Percentiles rank a stretch among this genome's conserved stretches.
Evolutionary conservation across 129 eudicot species (phyloP).

Genomic region (Saposhnikovia divaricata): DNA sequence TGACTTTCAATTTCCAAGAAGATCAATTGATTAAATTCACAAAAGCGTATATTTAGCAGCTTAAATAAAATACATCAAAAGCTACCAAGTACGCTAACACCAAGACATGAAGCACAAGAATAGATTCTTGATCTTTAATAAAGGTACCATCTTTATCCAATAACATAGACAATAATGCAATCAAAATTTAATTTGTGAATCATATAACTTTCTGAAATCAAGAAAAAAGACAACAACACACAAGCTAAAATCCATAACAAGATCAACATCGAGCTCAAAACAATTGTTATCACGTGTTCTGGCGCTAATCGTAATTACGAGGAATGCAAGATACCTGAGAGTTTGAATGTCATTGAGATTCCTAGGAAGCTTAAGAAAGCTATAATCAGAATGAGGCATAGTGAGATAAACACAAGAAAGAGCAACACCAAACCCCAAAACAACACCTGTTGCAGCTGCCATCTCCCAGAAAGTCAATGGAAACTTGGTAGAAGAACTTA

Average conservation of each 20-base stretch:
- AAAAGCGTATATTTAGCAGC: not conserved
- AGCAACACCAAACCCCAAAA: slow-evolving; percentile 45
- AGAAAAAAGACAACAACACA: not conserved
- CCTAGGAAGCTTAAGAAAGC: slow-evolving; percentile 85
- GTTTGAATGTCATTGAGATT: slow-evolving; percentile 71
- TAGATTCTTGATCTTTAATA: not conserved
- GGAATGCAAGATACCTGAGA: slow-evolving; percentile 38
- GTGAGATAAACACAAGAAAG: slow-evolving; percentile 62
- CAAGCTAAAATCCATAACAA: no score
- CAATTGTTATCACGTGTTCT: no score
- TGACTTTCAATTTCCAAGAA: not conserved
- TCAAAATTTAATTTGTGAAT: not conserved
- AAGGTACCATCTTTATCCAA: not conserved
- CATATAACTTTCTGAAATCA: not conserved
- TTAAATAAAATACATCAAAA: not conserved
- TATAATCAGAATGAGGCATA: slow-evolving; percentile 82
- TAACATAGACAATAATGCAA: not conserved
- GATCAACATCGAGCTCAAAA: no score
- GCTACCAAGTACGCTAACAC: not conserved
- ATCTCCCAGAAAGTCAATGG: slow-evolving; percentile 66
- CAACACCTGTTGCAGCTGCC: slow-evolving; percentile 42
- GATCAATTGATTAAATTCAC: no score
- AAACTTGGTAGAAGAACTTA: not conserved
- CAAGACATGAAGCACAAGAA: not conserved
- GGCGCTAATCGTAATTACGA: no score